Base-by-base conservation (phyloP, 2,329 filamentous ascomycete genomes). In the Fusarium dlaminii region DNA sequence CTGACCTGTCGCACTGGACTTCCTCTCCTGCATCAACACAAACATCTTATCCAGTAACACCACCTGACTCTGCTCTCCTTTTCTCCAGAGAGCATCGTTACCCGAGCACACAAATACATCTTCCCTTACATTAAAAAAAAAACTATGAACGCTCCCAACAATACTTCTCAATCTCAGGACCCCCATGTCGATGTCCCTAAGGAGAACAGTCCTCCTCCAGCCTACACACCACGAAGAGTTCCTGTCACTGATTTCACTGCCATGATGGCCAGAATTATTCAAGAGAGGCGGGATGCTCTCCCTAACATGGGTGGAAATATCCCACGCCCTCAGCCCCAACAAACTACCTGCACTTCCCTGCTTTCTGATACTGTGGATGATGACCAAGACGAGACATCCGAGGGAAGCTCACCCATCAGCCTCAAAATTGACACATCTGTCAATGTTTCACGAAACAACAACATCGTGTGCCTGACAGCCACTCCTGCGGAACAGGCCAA, bases 381-480 rank as follows among this genome's bases (percentile, higher is more conserved):
- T 32, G 76, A 77, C 5, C 73, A 77, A 15, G 75, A 76, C 14
- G 66, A 66, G n/a, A 59, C 75, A 27, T 54, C 46, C 1, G 77
- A 80, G 40, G 75, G 78, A 15, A 72, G 79, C 49, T 83, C 83
- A 4, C 80, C 86, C 54, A 83, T 89, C 66, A 82, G 79, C 55
- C 79, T 90, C 49, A 81, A 80, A 22, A 86, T 90, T 80, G 85
- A 86, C 73, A 84, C 86, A 22, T 83, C 85, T 2, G 78, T 89
- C 75, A 81, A 75, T 67, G 81, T 90, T 73, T 79, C 80, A 42
- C 85, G 84, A 68, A 82, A 83, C 78, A 82, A 85, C 78, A 90
- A 90, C 78, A 77, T 87, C 55, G 79, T 89, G 51, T 84, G 84
- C 27, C 77, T 88, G 27, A 75, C 80, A 1, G 77, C 82, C 8